Conservation (phyloP, 352 stramenopile species). For the Globisporangium spinosum region DNA sequence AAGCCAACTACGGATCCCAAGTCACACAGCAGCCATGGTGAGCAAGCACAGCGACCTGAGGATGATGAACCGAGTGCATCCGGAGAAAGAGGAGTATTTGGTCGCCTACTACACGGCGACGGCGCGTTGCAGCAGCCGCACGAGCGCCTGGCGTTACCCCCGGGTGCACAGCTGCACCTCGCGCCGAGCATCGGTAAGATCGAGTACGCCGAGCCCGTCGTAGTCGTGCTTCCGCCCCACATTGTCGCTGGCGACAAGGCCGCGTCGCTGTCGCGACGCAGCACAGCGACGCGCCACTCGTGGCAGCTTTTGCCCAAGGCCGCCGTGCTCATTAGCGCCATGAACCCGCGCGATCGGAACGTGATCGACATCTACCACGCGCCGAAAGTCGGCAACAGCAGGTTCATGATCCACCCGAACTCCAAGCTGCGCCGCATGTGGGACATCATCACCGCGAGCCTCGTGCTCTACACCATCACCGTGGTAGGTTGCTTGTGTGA, state of each 20-base stretch:
- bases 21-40: background rate
- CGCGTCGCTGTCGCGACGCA: background rate
- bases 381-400: constrained; percentile 40
- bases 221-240: background rate
- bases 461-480: constrained; percentile 74
- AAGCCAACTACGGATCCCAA: too few species aligned
- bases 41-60: constrained; percentile 7
- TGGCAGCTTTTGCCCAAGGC: constrained; percentile 29
- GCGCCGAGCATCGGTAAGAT: constrained; percentile 14
- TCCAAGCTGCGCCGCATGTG: constrained; percentile 67
- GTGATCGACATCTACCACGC: constrained; percentile 84
- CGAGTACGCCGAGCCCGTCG: constrained; percentile 7
- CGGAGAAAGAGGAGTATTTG: constrained; percentile 15
- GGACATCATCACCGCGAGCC: constrained; percentile 64
- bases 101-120: constrained; percentile 8
- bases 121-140: background rate
- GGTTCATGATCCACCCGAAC: constrained; percentile 81
- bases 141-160: background rate
- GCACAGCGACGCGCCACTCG: constrained; percentile 11
- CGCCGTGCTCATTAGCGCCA: constrained; percentile 22
- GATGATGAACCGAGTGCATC: constrained; percentile 16
- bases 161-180: background rate
- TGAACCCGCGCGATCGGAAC: constrained; percentile 32
- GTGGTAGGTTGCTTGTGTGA: constrained; percentile 30
- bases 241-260: background rate